These are phyloP conservation scores for Amphibolis antarctica DNA, from an alignment of 106 monocot genomes.

Conservation along the genomic window DNA sequence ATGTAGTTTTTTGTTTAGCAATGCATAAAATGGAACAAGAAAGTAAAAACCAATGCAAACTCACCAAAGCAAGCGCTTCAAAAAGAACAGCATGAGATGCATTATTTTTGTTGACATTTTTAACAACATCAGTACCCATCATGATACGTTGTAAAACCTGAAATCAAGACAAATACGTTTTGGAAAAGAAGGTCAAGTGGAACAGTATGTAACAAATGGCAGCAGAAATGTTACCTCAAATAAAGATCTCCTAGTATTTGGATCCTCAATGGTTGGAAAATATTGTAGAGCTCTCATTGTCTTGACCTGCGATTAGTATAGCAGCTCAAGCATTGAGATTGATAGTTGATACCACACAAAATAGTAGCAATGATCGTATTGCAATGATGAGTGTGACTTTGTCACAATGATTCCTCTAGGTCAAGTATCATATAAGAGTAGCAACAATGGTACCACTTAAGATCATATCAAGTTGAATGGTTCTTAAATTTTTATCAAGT, in stretches of 20 bases:
- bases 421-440: no score
- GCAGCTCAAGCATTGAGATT: no score
- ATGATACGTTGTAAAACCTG: conserved; percentile 97
- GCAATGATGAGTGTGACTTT: no score
- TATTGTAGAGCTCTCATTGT: conserved; percentile 99
- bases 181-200: conserved; percentile 7
- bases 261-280: conserved; percentile 92
- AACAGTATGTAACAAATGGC: background rate
- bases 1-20: background rate
- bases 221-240: conserved; percentile 55
- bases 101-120: conserved; percentile 99
- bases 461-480: no score
- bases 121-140: conserved; percentile 97
- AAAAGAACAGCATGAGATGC: conserved; percentile 99
- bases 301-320: conserved; percentile 54
- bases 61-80: conserved; percentile 94
- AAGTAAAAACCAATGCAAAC: conserved; percentile 7
- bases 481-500: no score
- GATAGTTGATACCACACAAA: no score
- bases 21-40: background rate
- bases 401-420: no score
- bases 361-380: no score
- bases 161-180: conserved; percentile 14
- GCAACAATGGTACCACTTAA: no score
- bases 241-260: conserved; percentile 75